Base-by-base conservation (phyloP, 2,329 filamentous ascomycete genomes). In the Aotearoamyces nothofagi region DNA sequence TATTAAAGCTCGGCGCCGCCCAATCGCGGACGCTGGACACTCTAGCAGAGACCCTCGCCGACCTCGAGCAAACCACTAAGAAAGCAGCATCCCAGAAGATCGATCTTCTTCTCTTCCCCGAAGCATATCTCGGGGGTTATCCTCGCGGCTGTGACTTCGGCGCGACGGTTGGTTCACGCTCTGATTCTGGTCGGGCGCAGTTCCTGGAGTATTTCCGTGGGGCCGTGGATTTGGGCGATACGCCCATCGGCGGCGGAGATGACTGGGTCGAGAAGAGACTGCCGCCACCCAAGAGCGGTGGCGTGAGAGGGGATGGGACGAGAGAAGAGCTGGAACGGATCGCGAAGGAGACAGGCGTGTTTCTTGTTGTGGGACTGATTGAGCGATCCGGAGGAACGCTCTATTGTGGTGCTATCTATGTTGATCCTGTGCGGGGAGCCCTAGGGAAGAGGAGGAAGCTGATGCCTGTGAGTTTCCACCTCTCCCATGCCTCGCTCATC, bases 91-190 rank as follows among this genome's bases (percentile, higher is more conserved):
- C 50, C 1, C 46, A 56, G 32, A 41, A 46, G 3, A 55, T 69
- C 22, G 62, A 90, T 49, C 63, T 94, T 27, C 63, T 94, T 15
- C 70, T 94, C 29, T 86, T 94, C 36, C 87, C 87, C 0, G 86
- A 96, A 58, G 86, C 86, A 13, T 93, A 83, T 48, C 65, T 94
- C 2, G 87, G 87, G 26, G 87, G 86, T 2, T 94, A 94, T 49
- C 87, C 87, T 11, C 77, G 86, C 8, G 83, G 78, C 11, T 76
- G 75, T 37, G 60, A 61, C 28, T 93, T 93, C 45, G 84, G 84
- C 4, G 73, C 72, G 26, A 63, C 68, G 2, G 63, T 93, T 5
- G 86, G 86, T 4, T 61, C 64, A 10, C 73, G 86, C 20, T 63
- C 66, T 0, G 58, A 65, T 3, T 58, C 63, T 27, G 86, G 84